Conservation (phyloP, 805 yeast genomes). For the Suhomyces tanzawaensis region DNA sequence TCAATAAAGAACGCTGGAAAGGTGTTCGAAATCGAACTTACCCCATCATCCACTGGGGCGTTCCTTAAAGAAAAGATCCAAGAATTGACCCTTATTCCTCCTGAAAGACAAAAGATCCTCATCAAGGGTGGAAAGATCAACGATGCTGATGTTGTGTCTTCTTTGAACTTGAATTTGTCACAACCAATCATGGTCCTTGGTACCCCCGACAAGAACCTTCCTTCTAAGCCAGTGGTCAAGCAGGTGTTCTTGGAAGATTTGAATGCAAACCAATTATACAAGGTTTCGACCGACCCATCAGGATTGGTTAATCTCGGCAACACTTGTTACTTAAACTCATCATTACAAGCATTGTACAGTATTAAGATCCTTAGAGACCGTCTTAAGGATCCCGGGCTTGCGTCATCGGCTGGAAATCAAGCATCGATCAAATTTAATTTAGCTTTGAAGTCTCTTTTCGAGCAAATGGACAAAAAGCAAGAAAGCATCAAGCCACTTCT, state of each 20-base stretch:
- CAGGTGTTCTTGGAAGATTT: conserved; percentile 70
- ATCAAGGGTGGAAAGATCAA: conserved; percentile 85
- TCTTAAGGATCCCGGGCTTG: conserved; percentile 15
- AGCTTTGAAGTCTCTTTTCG: conserved; percentile 44
- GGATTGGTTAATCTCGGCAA: conserved; percentile 73
- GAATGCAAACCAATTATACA: conserved; percentile 41
- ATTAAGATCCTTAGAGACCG: conserved; percentile 40
- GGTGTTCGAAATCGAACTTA: conserved; percentile 42
- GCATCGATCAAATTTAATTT: conserved; percentile 11
- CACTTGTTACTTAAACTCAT: conserved; percentile 74
- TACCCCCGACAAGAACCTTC: conserved; percentile 70
- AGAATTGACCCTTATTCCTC: conserved; percentile 77
- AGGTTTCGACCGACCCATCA: conserved; percentile 49
- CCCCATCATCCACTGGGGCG: conserved; percentile 53
- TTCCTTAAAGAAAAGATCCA: conserved; percentile 68
- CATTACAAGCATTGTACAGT: conserved; percentile 55
- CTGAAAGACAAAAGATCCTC: conserved; percentile 84
- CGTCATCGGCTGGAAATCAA: conserved; percentile 9
- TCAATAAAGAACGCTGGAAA: conserved; percentile 44
- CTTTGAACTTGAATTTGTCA: conserved; percentile 57
- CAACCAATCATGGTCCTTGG: conserved; percentile 87
- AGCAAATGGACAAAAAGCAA: conserved; percentile 44
- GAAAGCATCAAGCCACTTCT: conserved; percentile 62
- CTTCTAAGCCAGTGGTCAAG: conserved; percentile 49
- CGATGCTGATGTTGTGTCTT: conserved; percentile 58